A percentile compares a stretch with the other conserved stretches of the same genome.
Conservation (phyloP, 495 filamentous ascomycete species). For the Cryomyces minteri region DNA sequence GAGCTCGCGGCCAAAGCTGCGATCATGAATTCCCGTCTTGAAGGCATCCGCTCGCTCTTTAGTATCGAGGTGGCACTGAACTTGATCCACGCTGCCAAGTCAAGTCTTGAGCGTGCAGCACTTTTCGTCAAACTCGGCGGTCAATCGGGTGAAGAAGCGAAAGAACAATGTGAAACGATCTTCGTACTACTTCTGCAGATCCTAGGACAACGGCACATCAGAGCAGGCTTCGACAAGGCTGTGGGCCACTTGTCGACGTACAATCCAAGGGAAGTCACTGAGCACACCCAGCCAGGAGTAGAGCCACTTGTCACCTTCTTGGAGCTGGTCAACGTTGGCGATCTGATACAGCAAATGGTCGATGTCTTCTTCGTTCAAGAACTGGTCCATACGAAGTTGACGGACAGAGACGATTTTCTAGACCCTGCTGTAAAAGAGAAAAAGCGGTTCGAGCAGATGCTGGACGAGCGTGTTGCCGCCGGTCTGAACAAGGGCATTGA, state of each 20-base stretch:
- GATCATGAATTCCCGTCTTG: constrained; percentile 83
- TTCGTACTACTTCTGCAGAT: constrained; percentile 72
- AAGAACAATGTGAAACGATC: constrained; percentile 77
- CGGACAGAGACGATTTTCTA: constrained; percentile 85
- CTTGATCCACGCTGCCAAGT: constrained; percentile 79
- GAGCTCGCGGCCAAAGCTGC: constrained; percentile 92
- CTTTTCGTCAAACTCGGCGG: constrained; percentile 65
- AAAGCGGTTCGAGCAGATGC: constrained; percentile 97
- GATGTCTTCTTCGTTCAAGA: constrained; percentile 98
- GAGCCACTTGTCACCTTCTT: constrained; percentile 90
- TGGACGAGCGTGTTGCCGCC: constrained; percentile 91
- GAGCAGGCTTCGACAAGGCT: constrained; percentile 77
- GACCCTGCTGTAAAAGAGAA: constrained; percentile 84
- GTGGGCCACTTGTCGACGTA: constrained; percentile 83
- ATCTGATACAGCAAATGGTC: constrained; percentile 97
- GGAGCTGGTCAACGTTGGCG: constrained; percentile 93
- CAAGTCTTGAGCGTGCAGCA: constrained; percentile 68
- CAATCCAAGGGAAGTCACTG: constrained; percentile 68
- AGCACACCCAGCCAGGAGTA: constrained; percentile 53
- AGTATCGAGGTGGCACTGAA: constrained; percentile 88
- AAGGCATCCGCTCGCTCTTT: constrained; percentile 86
- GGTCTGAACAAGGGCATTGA: constrained; percentile 96
- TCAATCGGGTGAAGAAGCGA: constrained; percentile 62
- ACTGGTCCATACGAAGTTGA: constrained; percentile 60
- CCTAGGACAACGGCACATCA: constrained; percentile 73